These are phyloP conservation scores for Didymella arachidicola DNA, from an alignment of 2,329 filamentous ascomycete genomes.

Conservation along the genomic window DNA sequence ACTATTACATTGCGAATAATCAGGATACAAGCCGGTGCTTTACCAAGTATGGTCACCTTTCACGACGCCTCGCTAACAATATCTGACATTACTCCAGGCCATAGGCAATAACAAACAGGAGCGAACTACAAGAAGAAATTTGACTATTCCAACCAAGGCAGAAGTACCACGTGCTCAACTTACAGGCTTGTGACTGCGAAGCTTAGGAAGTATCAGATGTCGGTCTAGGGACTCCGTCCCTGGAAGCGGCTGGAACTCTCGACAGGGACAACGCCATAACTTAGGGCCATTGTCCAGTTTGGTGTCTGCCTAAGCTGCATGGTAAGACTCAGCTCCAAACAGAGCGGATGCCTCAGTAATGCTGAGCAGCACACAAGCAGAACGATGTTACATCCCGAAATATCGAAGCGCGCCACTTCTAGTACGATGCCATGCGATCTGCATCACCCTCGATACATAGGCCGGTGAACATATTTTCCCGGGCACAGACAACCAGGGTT, in stretches of 20 bases:
- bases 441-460: neutral
- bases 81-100: neutral
- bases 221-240: neutral
- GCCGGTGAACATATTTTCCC: neutral
- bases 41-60: neutral
- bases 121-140: neutral
- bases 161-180: neutral
- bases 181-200: neutral
- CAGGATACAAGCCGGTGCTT: neutral
- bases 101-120: neutral
- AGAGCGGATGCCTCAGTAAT: neutral
- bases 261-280: neutral
- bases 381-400: neutral
- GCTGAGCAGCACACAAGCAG: neutral
- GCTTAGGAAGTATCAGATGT: neutral
- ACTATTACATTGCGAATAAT: neutral
- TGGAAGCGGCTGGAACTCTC: neutral
- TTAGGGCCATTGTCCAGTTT: neutral
- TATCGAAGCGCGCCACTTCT: neutral
- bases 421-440: neutral
- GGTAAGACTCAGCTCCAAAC: neutral
- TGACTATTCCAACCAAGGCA: neutral
- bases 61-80: neutral
- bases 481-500: neutral
- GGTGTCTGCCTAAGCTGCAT: neutral